Evolutionary conservation across 371 early-diverging fungal genomes (phyloP), one percentile per base, ranked within the genome.

Genomic region (Zopfochytrium polystomum): DNA sequence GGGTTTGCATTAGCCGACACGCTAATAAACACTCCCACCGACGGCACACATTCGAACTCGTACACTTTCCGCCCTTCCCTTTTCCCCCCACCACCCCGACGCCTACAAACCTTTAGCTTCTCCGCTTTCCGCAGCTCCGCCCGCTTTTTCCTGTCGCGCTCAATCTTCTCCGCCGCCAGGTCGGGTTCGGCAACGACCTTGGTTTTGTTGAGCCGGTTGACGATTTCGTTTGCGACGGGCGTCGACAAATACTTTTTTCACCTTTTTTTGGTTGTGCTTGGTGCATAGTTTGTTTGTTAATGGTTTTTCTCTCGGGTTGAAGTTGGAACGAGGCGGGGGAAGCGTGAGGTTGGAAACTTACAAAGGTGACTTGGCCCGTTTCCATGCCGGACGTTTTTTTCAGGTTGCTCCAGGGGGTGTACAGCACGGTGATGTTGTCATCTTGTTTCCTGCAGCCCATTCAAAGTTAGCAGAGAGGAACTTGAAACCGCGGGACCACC

Each of bases 381-480:
- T 90, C 96, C 96, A 96, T 95, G 33, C 88, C 91, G 11, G 81
- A 83, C 15, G 89, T 89, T 77, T 95, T 95, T 59, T 92, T 86
- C 32, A 97, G 82, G 66, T 95, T 97, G 44, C 81, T 74, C 91
- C 92, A 93, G 3, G 98, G 98, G 2, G 98, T 96, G 71, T 97
- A 96, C 60, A 96, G 89, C 46, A 97, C 84, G 0, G 87, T 85
- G 43, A 95, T 72, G 73, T 87, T 83, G 73, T 79, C 71, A 84
- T 87, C 61, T 90, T 90, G 75, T 88, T 89, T 3, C 87, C 79
- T 73, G 59, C 22, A 15, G n/a, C n/a, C n/a, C n/a, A n/a, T n/a
- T n/a, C n/a, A n/a, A n/a, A n/a, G n/a, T n/a, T n/a, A n/a, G n/a
- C n/a, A n/a, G n/a, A n/a, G n/a, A n/a, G n/a, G n/a, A n/a, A n/a